These are phyloP conservation scores for Claviceps quebecensis DNA, from an alignment of 2,329 filamentous ascomycete genomes.

Conservation along the genomic window DNA sequence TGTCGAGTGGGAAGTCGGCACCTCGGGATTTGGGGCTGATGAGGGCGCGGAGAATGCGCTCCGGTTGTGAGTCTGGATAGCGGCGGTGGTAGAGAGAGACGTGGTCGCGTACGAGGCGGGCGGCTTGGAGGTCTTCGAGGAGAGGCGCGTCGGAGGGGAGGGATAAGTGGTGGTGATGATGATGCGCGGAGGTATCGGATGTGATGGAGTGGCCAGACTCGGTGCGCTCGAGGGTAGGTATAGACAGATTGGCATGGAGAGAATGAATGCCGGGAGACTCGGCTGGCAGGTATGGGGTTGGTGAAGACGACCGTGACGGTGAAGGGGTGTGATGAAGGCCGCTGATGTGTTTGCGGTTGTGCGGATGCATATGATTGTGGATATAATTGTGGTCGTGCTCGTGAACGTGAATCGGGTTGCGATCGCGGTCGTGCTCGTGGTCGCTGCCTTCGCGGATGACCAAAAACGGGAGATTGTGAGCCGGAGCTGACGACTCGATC, in stretches of 20 bases:
- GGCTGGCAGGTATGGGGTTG: conserved; percentile 4
- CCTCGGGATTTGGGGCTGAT: conserved; percentile 34
- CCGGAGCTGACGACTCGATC: conserved; percentile 17
- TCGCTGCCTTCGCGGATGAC: conserved; percentile 23
- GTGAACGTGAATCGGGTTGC: conserved; percentile 1
- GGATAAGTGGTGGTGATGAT: conserved; percentile 14
- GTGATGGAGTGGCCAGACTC: conserved; percentile 35
- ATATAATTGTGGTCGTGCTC: conserved; percentile 3
- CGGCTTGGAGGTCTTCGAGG: conserved; percentile 29
- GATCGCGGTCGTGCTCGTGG: conserved; percentile 4
- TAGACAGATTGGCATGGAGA: background rate
- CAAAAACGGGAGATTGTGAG: conserved; percentile 22
- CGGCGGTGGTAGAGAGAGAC: conserved; percentile 30
- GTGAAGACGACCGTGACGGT: conserved; percentile 10
- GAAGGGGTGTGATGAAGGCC: conserved; percentile 11
- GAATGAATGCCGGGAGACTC: background rate
- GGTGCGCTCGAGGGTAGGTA: conserved; percentile 31
- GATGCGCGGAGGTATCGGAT: conserved; percentile 20
- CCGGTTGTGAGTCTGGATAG: conserved; percentile 35
- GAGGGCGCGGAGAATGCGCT: conserved; percentile 42
- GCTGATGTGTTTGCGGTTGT: background rate
- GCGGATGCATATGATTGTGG: conserved; percentile 4
- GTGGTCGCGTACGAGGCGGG: conserved; percentile 33
- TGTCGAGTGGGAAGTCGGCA: conserved; percentile 39
- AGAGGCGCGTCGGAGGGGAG: conserved; percentile 12